Conservation (phyloP, 2,329 filamentous ascomycete species). For the Hypoxylon sp. region DNA sequence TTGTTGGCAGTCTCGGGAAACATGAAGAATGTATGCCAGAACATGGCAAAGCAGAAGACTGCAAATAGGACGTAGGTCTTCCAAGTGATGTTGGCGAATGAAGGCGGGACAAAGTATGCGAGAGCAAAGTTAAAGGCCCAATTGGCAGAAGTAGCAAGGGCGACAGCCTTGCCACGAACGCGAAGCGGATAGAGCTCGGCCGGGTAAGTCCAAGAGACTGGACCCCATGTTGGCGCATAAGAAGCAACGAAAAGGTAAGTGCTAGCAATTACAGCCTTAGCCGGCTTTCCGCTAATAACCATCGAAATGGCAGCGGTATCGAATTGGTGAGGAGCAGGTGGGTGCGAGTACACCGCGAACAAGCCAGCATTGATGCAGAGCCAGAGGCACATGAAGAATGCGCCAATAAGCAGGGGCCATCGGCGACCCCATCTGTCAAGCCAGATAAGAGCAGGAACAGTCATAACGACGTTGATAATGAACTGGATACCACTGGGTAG, state of each 20-base stretch:
- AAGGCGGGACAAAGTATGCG: slow-evolving; percentile 63
- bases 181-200: slow-evolving; percentile 64
- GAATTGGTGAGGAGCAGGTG: slow-evolving; percentile 55
- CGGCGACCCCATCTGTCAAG: slow-evolving; percentile 84
- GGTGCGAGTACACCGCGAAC: slow-evolving; percentile 60
- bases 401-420: slow-evolving; percentile 74
- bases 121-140: slow-evolving; percentile 67
- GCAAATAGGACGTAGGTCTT: slow-evolving; percentile 67
- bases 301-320: slow-evolving; percentile 62
- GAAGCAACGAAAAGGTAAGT: slow-evolving; percentile 75
- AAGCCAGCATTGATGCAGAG: slow-evolving; percentile 63
- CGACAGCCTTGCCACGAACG: slow-evolving; percentile 67
- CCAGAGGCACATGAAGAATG: slow-evolving; percentile 72
- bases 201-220: slow-evolving; percentile 62
- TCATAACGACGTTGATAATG: slow-evolving; percentile 86
- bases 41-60: slow-evolving; percentile 66
- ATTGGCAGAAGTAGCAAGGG: slow-evolving; percentile 66
- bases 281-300: slow-evolving; percentile 63
- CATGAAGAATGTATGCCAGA: slow-evolving; percentile 66
- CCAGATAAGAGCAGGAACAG: slow-evolving; percentile 80
- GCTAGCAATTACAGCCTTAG: slow-evolving; percentile 73
- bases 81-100: slow-evolving; percentile 65
- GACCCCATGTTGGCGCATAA: slow-evolving; percentile 63
- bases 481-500: slow-evolving; percentile 79
- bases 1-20: slow-evolving; percentile 72